Evolutionary conservation across 177 flowering plant species (phyloP).

Genomic region (Tripterygium wilfordii): DNA sequence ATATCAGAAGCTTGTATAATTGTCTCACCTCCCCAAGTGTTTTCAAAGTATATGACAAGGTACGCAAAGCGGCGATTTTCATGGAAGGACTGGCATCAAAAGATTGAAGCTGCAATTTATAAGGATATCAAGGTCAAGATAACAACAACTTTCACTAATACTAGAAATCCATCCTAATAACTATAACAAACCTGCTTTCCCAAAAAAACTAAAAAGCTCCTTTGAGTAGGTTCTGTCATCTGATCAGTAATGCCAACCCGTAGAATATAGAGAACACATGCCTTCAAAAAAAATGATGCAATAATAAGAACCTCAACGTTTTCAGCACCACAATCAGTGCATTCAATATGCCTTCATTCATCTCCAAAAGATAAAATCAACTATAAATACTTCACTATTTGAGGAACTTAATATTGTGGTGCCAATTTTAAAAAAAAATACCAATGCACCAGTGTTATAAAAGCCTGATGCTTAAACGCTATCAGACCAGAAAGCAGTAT

Average conservation of each 20-base stretch:
- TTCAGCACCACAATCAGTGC: not conserved
- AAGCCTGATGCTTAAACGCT: too few relatives aligned
- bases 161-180: not conserved
- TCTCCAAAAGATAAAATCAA: not conserved
- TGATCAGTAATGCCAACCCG: constrained; percentile 93
- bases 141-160: not conserved
- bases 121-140: constrained; percentile 4
- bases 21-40: constrained; percentile 81
- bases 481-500: too few relatives aligned
- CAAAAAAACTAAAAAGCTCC: constrained; percentile 69
- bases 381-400: too few relatives aligned
- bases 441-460: too few relatives aligned
- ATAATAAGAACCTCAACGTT: too few relatives aligned
- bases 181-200: constrained; percentile 65
- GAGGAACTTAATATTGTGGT: too few relatives aligned
- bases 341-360: not conserved
- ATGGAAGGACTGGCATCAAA: constrained; percentile 58
- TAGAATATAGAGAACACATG: constrained; percentile 86
- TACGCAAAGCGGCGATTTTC: constrained; percentile 72
- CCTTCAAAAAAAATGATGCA: constrained; percentile 71
- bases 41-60: constrained; percentile 65
- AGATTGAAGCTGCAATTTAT: constrained; percentile 64
- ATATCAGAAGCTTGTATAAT: too few relatives aligned
- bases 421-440: constrained; percentile 31
- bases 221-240: constrained; percentile 90